Percentiles rank a stretch among this genome's conserved stretches.
These are phyloP conservation scores for Nymphaea thermarum DNA, from an alignment of 164 flowering plant species.

Conservation along the genomic window DNA sequence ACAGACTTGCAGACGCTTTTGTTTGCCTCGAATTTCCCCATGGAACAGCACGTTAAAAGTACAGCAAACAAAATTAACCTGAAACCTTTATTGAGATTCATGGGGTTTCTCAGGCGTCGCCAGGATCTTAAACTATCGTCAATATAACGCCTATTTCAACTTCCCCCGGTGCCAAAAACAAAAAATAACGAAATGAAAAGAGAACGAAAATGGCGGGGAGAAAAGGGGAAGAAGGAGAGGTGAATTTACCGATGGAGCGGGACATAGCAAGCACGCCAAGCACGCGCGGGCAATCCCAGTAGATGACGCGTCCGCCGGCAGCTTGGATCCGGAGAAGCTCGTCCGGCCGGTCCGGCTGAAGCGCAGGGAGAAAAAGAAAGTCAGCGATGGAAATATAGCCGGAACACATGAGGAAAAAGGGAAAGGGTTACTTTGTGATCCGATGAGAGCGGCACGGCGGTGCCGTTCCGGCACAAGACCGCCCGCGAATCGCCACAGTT, in stretches of 20 bases:
- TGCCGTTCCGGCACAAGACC: conserved; percentile 62
- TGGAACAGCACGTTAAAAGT: too few relatives aligned
- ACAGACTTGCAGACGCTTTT: too few relatives aligned
- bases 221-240: background rate
- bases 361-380: background rate
- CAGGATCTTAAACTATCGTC: too few relatives aligned
- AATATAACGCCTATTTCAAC: background rate
- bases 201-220: too few relatives aligned
- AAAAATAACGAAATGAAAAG: background rate
- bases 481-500: conserved; percentile 93
- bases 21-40: too few relatives aligned
- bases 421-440: conserved; percentile 49
- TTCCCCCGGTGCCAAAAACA: background rate
- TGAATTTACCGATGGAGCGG: conserved; percentile 43
- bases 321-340: conserved; percentile 53
- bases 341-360: conserved; percentile 72
- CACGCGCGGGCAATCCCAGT: conserved; percentile 71
- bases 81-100: too few relatives aligned
- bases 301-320: conserved; percentile 69
- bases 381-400: background rate
- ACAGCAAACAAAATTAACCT: too few relatives aligned
- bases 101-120: too few relatives aligned
- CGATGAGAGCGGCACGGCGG: conserved; percentile 42
- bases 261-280: conserved; percentile 82
- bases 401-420: background rate